These are phyloP conservation scores for Aspergillus sp. DNA, from an alignment of 2,329 filamentous ascomycete species.

Conservation along the genomic window DNA sequence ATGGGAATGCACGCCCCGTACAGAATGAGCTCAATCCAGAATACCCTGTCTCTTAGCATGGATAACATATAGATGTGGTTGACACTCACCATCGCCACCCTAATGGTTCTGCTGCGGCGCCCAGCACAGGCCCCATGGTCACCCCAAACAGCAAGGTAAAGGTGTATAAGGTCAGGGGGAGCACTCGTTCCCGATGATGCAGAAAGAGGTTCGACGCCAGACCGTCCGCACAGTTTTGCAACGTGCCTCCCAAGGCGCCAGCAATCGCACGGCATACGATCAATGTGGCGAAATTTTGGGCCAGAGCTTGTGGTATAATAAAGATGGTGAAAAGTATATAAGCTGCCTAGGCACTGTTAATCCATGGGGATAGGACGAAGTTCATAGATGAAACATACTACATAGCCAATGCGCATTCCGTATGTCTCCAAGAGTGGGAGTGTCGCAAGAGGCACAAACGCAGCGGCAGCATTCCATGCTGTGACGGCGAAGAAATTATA, in stretches of 20 bases:
- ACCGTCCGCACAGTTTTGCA: slow-evolving; percentile 11
- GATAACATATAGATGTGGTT: too few relatives aligned
- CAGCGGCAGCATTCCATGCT: slow-evolving; percentile 19
- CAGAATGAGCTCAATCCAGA: slow-evolving; percentile 40
- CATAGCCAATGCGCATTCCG: slow-evolving; percentile 14
- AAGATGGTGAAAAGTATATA: slow-evolving; percentile 45
- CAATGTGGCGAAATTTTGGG: slow-evolving; percentile 47
- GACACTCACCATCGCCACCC: slow-evolving; percentile 20
- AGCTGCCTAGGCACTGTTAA: slow-evolving; percentile 17
- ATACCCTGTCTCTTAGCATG: slow-evolving; percentile 6
- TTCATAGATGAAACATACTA: not conserved
- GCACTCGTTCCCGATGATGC: slow-evolving; percentile 4
- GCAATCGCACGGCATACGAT: slow-evolving; percentile 46
- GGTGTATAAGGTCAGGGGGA: slow-evolving; percentile 39
- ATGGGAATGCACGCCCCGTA: slow-evolving; percentile 35
- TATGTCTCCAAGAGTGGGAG: slow-evolving; percentile 21
- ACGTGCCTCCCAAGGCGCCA: slow-evolving; percentile 24
- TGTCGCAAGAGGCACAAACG: slow-evolving; percentile 17
- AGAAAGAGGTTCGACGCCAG: slow-evolving; percentile 9
- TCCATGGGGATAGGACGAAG: too few relatives aligned
- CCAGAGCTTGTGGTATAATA: slow-evolving; percentile 43
- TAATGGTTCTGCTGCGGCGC: slow-evolving; percentile 34
- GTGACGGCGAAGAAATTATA: slow-evolving; percentile 22
- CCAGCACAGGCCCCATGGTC: slow-evolving; percentile 47
- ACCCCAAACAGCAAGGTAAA: slow-evolving; percentile 42